phyloP scores from a whole-genome alignment of 148 eudicot genomes.

The Cornus kousa region DNA sequence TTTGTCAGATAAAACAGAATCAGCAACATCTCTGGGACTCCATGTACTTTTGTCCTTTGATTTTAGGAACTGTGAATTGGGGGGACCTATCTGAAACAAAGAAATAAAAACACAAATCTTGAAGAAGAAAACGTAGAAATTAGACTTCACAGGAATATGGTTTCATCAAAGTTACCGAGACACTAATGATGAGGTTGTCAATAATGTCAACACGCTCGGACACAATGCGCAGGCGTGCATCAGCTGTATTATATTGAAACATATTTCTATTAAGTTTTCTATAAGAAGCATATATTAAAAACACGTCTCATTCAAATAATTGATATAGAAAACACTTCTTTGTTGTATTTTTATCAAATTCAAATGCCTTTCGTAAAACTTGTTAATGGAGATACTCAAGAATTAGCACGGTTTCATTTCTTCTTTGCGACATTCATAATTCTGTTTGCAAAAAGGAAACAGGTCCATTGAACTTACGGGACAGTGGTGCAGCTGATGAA shows the following conservation, averaged over 20 bases:
- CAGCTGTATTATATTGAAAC: slow-evolving; percentile 59
- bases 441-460: neutral
- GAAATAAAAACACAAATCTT: slow-evolving; percentile 24
- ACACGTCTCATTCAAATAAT: neutral
- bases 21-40: slow-evolving; percentile 88
- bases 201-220: slow-evolving; percentile 90
- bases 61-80: slow-evolving; percentile 73
- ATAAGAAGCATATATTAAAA: slow-evolving; percentile 4
- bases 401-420: neutral
- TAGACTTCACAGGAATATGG: neutral
- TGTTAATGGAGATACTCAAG: neutral
- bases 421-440: neutral
- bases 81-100: slow-evolving; percentile 94
- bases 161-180: slow-evolving; percentile 59
- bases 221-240: slow-evolving; percentile 93
- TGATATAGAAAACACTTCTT: neutral
- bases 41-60: slow-evolving; percentile 81
- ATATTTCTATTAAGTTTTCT: slow-evolving; percentile 20
- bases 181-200: slow-evolving; percentile 85
- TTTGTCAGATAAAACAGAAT: slow-evolving; percentile 92
- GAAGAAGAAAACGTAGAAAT: neutral
- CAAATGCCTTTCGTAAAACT: neutral
- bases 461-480: slow-evolving; percentile 65
- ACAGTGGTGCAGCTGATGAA: slow-evolving; percentile 97
- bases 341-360: neutral